Evolutionary conservation across 495 filamentous ascomycete species (phyloP).

Genomic region (Hypoxylon trugodes): DNA sequence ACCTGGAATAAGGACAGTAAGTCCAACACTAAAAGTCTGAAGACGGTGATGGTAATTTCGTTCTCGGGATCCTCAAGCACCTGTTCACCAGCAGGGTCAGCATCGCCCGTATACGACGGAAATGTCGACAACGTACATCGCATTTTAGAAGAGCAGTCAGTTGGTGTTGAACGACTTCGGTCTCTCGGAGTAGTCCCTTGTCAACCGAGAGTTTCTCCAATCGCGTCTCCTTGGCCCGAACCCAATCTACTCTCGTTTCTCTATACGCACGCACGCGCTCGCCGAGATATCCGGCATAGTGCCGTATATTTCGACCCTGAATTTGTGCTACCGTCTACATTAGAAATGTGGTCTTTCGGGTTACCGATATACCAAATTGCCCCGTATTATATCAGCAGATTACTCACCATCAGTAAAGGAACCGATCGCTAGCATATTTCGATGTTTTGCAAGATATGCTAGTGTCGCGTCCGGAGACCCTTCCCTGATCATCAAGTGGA

Average conservation of each 20-base stretch:
- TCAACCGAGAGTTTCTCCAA: constrained; percentile 89
- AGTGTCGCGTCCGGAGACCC: constrained; percentile 90
- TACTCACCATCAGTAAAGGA: constrained; percentile 89
- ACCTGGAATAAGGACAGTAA: constrained; percentile 91
- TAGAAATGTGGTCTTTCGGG: constrained; percentile 37
- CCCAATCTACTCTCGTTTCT: constrained; percentile 88
- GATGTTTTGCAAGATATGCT: constrained; percentile 82
- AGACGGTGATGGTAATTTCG: constrained; percentile 96
- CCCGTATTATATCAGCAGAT: neutral
- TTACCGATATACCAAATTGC: too few species aligned
- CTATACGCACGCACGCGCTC: constrained; percentile 83
- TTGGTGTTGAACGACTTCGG: constrained; percentile 89
- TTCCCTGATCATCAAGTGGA: constrained; percentile 97
- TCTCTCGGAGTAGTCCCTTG: constrained; percentile 92
- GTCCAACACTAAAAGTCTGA: constrained; percentile 89
- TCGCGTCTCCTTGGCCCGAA: constrained; percentile 80
- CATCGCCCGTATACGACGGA: neutral
- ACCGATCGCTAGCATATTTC: constrained; percentile 84
- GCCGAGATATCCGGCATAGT: constrained; percentile 88
- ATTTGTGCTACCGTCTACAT: constrained; percentile 73
- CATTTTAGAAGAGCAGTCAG: constrained; percentile 87
- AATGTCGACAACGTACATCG: constrained; percentile 69
- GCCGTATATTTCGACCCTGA: constrained; percentile 92
- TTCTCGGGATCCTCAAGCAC: constrained; percentile 93
- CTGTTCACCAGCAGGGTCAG: constrained; percentile 53